phyloP scores from a whole-genome alignment of 1,139 yeast species.

The Geotrichum macrosporum region DNA sequence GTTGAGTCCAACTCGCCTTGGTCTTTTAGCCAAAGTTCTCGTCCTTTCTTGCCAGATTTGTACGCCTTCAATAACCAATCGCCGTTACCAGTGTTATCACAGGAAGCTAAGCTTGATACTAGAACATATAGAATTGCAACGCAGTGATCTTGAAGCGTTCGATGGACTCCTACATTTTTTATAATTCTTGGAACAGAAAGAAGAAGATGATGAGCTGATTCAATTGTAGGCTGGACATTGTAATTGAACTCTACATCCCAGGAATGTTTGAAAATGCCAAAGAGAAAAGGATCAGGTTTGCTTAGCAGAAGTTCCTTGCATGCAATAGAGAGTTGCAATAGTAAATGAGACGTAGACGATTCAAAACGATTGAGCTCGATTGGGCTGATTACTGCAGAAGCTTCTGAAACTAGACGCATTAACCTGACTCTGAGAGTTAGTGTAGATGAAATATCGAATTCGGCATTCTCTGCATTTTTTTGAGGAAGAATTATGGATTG shows the following conservation, averaged over 20 bases:
- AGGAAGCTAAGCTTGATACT: not conserved
- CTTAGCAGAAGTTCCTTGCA: not conserved
- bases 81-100: not conserved
- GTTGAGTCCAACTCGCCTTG: not conserved
- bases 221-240: not conserved
- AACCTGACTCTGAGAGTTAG: not conserved
- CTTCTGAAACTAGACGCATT: not conserved
- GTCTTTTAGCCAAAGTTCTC: not conserved
- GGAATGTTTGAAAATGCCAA: not conserved
- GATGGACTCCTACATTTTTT: not conserved
- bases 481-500: too few relatives aligned
- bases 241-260: not conserved
- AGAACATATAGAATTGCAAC: slow-evolving; percentile 1
- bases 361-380: not conserved
- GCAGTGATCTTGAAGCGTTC: slow-evolving; percentile 3
- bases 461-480: too few relatives aligned
- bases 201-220: not conserved
- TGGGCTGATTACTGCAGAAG: not conserved
- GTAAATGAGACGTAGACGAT: not conserved
- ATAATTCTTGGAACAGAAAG: not conserved
- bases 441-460: not conserved
- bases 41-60: not conserved
- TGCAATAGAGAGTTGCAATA: not conserved
- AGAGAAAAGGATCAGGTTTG: not conserved
- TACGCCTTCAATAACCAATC: not conserved